These are phyloP conservation scores for Saussurea involucrata DNA, from an alignment of 129 eudicot genomes.

Conservation along the genomic window DNA sequence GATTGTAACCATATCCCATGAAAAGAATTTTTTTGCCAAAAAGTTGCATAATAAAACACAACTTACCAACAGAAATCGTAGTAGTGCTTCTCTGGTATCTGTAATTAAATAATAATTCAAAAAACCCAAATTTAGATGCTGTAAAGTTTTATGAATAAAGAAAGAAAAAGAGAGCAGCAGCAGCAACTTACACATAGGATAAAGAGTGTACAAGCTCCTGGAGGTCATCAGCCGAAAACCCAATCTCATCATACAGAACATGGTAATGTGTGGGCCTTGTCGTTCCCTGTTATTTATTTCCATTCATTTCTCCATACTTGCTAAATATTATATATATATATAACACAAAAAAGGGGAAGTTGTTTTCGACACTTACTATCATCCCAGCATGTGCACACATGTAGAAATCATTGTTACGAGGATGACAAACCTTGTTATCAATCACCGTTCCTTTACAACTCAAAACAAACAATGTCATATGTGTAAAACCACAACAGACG, in stretches of 20 bases:
- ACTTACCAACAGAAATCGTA: conserved; percentile 84
- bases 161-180: not conserved
- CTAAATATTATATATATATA: no score
- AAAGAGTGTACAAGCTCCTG: conserved; percentile 82
- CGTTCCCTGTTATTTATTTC: conserved; percentile 53
- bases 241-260: conserved; percentile 72
- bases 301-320: not conserved
- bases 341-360: not conserved
- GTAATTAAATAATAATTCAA: conserved; percentile 13
- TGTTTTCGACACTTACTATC: conserved; percentile 50
- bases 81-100: conserved; percentile 94
- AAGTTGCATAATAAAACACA: not conserved
- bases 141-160: not conserved
- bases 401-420: conserved; percentile 63
- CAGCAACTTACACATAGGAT: conserved; percentile 73
- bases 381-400: conserved; percentile 72
- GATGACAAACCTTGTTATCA: conserved; percentile 72
- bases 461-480: not conserved
- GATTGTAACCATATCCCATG: not conserved
- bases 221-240: conserved; percentile 71
- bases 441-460: conserved; percentile 59
- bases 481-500: not conserved
- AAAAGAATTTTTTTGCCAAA: not conserved
- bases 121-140: not conserved
- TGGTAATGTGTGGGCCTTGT: conserved; percentile 88